phyloP scores from a whole-genome alignment of 495 filamentous ascomycete genomes.

The Penicillium soppii region DNA sequence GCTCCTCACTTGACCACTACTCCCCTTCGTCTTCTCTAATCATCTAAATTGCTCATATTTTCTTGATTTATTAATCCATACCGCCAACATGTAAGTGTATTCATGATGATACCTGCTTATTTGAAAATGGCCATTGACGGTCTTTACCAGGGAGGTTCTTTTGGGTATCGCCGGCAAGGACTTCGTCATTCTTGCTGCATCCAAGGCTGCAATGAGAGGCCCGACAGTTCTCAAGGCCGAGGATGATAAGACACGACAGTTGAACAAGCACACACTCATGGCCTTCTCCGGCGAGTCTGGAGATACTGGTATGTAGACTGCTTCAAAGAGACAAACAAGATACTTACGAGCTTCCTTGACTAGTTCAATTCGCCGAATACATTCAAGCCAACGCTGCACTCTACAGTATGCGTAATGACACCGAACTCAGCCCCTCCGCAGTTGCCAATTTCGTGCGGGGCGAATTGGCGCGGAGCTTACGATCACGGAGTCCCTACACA shows the following conservation, averaged over 20 bases:
- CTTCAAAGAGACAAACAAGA: neutral
- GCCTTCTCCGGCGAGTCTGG: constrained; percentile 96
- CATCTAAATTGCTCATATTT: constrained; percentile 10
- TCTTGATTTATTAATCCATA: constrained; percentile 7
- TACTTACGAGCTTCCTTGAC: constrained; percentile 14
- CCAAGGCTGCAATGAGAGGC: constrained; percentile 96
- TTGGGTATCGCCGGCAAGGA: constrained; percentile 98
- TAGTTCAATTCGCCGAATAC: constrained; percentile 99
- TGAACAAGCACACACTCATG: constrained; percentile 94
- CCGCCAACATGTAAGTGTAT: constrained; percentile 34
- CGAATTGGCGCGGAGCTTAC: constrained; percentile 84
- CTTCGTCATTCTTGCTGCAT: constrained; percentile 96
- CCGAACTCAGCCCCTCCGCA: constrained; percentile 82
- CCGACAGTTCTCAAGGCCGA: constrained; percentile 92
- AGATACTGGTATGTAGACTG: constrained; percentile 72
- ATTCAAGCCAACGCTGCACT: constrained; percentile 98
- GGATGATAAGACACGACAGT: constrained; percentile 90
- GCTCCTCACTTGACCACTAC: constrained; percentile 21
- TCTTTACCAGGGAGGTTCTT: constrained; percentile 81
- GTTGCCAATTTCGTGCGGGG: constrained; percentile 89
- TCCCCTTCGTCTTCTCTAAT: constrained; percentile 12
- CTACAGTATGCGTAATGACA: constrained; percentile 96
- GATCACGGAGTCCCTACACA: constrained; percentile 89
- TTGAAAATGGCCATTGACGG: constrained; percentile 17
- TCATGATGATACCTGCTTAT: neutral